Evolutionary conservation across 2,329 filamentous ascomycete genomes (phyloP), one percentile per base, ranked within the genome.

Genomic region (Aspergillus quadricinctus): DNA sequence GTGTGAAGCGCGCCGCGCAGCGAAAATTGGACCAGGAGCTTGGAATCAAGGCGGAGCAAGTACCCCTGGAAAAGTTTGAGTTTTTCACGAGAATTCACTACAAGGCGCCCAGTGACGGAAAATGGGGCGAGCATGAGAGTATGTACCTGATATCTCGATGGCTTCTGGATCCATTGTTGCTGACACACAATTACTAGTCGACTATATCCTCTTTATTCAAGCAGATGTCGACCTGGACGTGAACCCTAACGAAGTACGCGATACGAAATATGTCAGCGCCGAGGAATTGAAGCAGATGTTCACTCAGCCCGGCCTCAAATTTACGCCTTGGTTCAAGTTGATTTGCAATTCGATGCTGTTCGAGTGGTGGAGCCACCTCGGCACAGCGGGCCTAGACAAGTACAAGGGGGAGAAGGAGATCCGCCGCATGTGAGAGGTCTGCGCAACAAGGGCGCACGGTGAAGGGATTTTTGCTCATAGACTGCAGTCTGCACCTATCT

Each of bases 91-190:
- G 94, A 72, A 99, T 99, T 73, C 94, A 99, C 79, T 99, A 99
- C 81, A 94, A 94, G 79, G 94, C 94, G 19, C 90, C 94, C 3
- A 96, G 92, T 73, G 89, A 97, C 69, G 94, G 94, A 55, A 93
- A 96, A 79, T 99, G 94, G 94, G 94, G 94, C 66, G 94, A 99
- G 79, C 94, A 99, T 73, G 94, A 99, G 80, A 92, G 92, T 96
- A 80, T 77, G 89, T 80, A 37, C 10, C 7, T 49, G 21, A 28
- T 29, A 52, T 35, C 10, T 21, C 6, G 9, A 17, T 37, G 5
- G 10, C 29, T 21, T n/a, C 23, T 2, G 29, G 3, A 49, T 35
- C 4, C 10, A 28, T 7, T 21, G 41, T 11, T 37, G 45, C 62
- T 68, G 53, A 68, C 64, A 48, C 59, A 46, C 59, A 28, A 17